Base-by-base conservation (phyloP, 495 filamentous ascomycete genomes). In the Penicillium coffeae region DNA sequence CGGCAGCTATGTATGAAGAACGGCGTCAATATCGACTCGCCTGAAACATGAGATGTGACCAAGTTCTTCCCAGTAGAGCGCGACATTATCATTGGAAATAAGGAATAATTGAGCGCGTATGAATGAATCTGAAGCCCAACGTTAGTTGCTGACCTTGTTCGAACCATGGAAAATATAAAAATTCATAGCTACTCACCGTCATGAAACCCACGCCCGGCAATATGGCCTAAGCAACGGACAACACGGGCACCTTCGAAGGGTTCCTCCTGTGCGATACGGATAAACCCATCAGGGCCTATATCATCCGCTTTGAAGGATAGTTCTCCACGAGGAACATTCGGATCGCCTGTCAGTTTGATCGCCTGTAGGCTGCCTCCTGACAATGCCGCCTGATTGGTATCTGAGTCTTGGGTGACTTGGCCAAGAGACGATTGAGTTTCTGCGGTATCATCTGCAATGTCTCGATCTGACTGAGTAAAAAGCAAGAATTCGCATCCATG, bases 401-500 rank as follows among this genome's bases (percentile, higher is more conserved):
- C n/a, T n/a, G n/a, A n/a, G n/a, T n/a, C n/a, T n/a, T n/a, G n/a
- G n/a, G n/a, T n/a, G n/a, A n/a, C n/a, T n/a, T n/a, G n/a, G n/a
- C n/a, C n/a, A n/a, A n/a, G n/a, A n/a, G n/a, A n/a, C n/a, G n/a
- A n/a, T n/a, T n/a, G n/a, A n/a, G n/a, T n/a, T 3, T 43, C 36
- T 1, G 45, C 44, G 9, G 13, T 35, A 2, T 55, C 44, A 2
- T 44, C 53, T 2, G 48, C 47, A 21, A n/a, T n/a, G n/a, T n/a
- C n/a, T n/a, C n/a, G n/a, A n/a, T n/a, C n/a, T n/a, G n/a, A n/a
- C 64, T 97, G 92, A 46, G 86, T 64, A 30, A 97, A 73, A 3
- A 91, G 71, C 8, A 96, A 60, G 51, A 95, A 94, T 62, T 97
- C 91, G 65, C 88, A 94, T 2, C 90, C 89, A 59, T 97, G 90